Evolutionary conservation across 768 basidiomycete genomes (phyloP), one percentile per base, ranked within the genome.

Genomic region (Boletus rubroflammeus): DNA sequence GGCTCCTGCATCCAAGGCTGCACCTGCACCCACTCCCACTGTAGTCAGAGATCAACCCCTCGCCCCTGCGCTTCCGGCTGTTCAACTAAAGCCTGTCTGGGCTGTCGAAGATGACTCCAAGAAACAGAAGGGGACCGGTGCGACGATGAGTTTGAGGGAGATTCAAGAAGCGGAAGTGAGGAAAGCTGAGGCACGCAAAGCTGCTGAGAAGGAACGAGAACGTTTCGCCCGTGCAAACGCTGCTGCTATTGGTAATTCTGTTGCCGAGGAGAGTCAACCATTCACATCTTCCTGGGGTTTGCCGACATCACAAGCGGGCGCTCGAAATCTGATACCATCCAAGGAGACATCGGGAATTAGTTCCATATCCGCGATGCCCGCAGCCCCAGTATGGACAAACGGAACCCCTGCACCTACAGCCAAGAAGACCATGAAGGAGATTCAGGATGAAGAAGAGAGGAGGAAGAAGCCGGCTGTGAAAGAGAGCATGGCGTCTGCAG

Each of bases 341-440:
- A 82, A 84, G 64, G 83, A 87, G 54, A 45, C 67, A 10, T 58
- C 64, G 13, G 57, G 62, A 8, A 56, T 52, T 9, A 47, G 29
- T 8, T 31, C 67, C 6, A 56, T 69, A 17, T 63, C 81, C 31
- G 53, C 71, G 28, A 62, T 70, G 29, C 58, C 72, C 14, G 48
- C 70, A 21, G 49, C 65, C 10, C 80, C 83, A 15, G 92, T 90
- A 19, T 96, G 93, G 92, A 88, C 85, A 10, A 83, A 78, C 62
- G 73, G 80, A 15, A 73, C 72, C 25, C 85, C 84, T 65, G 70
- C 78, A 7, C 73, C 74, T 10, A 67, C 76, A 3, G 67, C 79
- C 7, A 95, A 93, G 78, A 97, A 93, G 78, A 90, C 91, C 2
- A 87, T 99, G 86, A 98, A 96, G 76, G 94, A 99, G 75, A 99